Evolutionary conservation across 192 early-diverging fungal species (phyloP), one percentile per base, ranked within the genome.

Genomic region (Funneliformis mosseae): DNA sequence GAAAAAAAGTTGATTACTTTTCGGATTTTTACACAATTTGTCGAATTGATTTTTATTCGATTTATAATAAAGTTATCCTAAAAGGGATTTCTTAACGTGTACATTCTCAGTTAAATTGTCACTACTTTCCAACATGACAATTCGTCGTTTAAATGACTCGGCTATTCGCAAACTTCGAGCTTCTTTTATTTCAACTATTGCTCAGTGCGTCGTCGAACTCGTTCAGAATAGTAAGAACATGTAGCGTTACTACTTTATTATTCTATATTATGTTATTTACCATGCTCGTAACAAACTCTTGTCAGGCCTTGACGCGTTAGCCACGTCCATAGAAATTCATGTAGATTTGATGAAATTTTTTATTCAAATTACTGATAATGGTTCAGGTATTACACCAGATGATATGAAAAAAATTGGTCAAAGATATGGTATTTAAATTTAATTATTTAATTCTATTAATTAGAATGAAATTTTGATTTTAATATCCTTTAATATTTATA

Each of bases 351-450:
- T 79, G 12, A 84, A 83, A 18, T 85, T 83, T 43, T 87, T 82
- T 64, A 77, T 94, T 12, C 83, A 89, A 75, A 90, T 92, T 8
- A 81, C 82, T 3, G 93, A 94, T 74, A 89, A 94, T 81, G 93
- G 93, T 4, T 43, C 45, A 9, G 93, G 93, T 10, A 93, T 94
- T 38, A 73, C 75, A 16, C 76, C 84, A 8, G 66, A 72, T 0
- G 86, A 89, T 63, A 83, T 92, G 77, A 50, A 78, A 33, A 78
- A 86, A 46, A 71, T 93, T 42, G 91, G 90, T 3, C 46, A 82
- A 45, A 83, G 89, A 21, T 85, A 86, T 70, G 76, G 83, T 85
- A 85, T 72, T 23, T 64, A 33, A 14, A 18, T 39, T 68, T 23
- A 33, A 18, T 46, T 61, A n/a, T 12, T 46, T 39, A 43, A n/a